A percentile compares a stretch with the other conserved stretches of the same genome.
phyloP scores from a whole-genome alignment of 2,329 filamentous ascomycete genomes.

The Talaromyces funiculosus region DNA sequence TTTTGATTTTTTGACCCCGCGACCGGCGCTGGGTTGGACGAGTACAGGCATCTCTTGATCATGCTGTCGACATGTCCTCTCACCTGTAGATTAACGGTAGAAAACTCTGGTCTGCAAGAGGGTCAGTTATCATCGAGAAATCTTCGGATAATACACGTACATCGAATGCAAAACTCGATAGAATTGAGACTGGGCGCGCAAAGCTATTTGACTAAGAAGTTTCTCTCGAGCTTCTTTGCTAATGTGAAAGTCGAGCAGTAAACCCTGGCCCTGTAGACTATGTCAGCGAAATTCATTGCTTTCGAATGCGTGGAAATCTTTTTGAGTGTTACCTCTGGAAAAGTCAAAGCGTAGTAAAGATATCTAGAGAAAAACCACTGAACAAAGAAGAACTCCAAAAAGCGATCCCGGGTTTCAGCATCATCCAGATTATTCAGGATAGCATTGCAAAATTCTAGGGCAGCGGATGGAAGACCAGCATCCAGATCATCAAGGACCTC shows the following conservation, averaged over 20 bases:
- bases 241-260: constrained; percentile 84
- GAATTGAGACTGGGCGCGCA: constrained; percentile 72
- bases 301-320: not conserved
- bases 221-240: constrained; percentile 83
- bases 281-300: constrained; percentile 21
- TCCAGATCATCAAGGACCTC: constrained; percentile 80
- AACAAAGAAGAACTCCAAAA: constrained; percentile 76
- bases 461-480: constrained; percentile 79
- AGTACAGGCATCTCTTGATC: constrained; percentile 26
- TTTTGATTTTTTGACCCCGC: constrained; percentile 39
- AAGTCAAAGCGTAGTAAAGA: constrained; percentile 73
- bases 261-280: constrained; percentile 47
- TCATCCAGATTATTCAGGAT: constrained; percentile 70
- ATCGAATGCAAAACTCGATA: constrained; percentile 66
- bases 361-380: constrained; percentile 92
- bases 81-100: constrained; percentile 29
- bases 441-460: constrained; percentile 77
- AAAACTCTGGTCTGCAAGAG: constrained; percentile 35
- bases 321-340: constrained; percentile 67
- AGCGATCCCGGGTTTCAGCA: constrained; percentile 64
- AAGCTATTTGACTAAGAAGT: constrained; percentile 66
- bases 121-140: constrained; percentile 48
- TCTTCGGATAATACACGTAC: constrained; percentile 44
- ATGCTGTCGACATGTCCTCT: constrained; percentile 35
- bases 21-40: constrained; percentile 9